A percentile compares a stretch with the other conserved stretches of the same genome.
Conservation (phyloP, 2,329 filamentous ascomycete genomes). For the Setomelanomma holmii region DNA sequence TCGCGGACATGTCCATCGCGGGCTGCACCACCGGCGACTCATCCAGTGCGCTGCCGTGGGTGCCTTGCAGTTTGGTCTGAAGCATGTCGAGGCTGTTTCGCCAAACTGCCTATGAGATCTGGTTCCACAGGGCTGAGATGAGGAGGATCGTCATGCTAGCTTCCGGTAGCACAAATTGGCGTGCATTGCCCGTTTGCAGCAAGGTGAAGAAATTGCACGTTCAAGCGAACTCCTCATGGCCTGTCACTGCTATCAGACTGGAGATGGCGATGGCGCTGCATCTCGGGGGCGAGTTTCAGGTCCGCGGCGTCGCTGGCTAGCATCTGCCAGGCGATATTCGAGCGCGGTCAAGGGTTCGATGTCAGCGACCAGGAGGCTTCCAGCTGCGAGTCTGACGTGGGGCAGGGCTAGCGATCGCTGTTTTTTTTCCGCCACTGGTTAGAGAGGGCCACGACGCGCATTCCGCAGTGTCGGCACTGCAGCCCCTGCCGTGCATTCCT, state of each 20-base stretch:
- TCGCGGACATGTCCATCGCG: background rate
- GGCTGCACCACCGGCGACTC: too few relatives aligned
- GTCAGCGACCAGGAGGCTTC: constrained; percentile 13
- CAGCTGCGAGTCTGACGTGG: background rate
- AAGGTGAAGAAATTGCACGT: constrained; percentile 12
- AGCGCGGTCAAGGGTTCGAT: background rate
- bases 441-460: background rate
- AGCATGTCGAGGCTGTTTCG: background rate
- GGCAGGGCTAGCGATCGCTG: constrained; percentile 7
- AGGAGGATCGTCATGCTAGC: constrained; percentile 5
- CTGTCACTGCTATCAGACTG: too few relatives aligned
- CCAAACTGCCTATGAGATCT: background rate
- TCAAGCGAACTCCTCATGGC: constrained; percentile 2
- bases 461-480: background rate
- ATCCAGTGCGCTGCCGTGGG: background rate
- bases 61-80: background rate
- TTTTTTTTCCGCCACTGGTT: background rate
- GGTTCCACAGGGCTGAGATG: constrained; percentile 15
- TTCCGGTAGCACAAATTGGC: background rate
- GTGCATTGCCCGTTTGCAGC: constrained; percentile 8
- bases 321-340: background rate
- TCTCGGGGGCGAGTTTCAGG: constrained; percentile 4
- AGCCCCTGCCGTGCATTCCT: constrained; percentile 12
- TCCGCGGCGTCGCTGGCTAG: background rate
- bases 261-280: too few relatives aligned